Conservation (phyloP, 768 basidiomycete species). For the Tylopilus plumbeoviolaceoides region DNA sequence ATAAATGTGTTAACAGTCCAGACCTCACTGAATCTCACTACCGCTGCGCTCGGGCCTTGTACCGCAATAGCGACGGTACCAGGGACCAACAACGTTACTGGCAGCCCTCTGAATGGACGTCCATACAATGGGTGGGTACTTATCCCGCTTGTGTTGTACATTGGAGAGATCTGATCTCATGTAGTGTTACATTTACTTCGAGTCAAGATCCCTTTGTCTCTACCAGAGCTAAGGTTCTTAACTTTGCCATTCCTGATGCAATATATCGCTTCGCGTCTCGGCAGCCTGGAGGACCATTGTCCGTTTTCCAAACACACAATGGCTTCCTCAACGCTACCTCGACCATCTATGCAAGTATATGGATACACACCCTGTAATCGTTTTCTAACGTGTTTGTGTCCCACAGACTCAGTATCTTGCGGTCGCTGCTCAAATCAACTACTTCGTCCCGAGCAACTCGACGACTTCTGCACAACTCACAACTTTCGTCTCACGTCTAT, state of each 20-base stretch:
- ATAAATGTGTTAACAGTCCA: constrained; percentile 42
- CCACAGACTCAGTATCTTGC: constrained; percentile 56
- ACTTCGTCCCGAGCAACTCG: constrained; percentile 44
- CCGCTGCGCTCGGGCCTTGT: constrained; percentile 39
- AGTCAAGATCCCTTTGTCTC: constrained; percentile 43
- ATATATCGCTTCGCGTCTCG: constrained; percentile 52
- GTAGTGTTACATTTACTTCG: constrained; percentile 40
- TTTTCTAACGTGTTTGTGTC: background rate
- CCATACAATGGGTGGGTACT: constrained; percentile 56
- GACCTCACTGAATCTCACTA: constrained; percentile 42
- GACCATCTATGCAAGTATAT: constrained; percentile 30
- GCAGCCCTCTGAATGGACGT: constrained; percentile 38
- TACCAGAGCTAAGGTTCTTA: constrained; percentile 47
- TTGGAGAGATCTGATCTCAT: background rate
- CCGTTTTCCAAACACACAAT: constrained; percentile 44
- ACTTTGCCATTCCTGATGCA: constrained; percentile 54
- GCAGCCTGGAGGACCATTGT: constrained; percentile 36
- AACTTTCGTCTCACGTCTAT: constrained; percentile 45
- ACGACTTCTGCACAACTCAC: constrained; percentile 39
- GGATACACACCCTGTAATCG: background rate
- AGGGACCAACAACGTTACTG: constrained; percentile 50
- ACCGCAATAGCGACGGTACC: constrained; percentile 26
- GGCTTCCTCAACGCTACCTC: constrained; percentile 52
- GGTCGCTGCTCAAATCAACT: constrained; percentile 52
- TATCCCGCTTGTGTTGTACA: background rate